Evolutionary conservation across 257 asterid genomes (phyloP).

Genomic region (Solanum bulbocastanum): DNA sequence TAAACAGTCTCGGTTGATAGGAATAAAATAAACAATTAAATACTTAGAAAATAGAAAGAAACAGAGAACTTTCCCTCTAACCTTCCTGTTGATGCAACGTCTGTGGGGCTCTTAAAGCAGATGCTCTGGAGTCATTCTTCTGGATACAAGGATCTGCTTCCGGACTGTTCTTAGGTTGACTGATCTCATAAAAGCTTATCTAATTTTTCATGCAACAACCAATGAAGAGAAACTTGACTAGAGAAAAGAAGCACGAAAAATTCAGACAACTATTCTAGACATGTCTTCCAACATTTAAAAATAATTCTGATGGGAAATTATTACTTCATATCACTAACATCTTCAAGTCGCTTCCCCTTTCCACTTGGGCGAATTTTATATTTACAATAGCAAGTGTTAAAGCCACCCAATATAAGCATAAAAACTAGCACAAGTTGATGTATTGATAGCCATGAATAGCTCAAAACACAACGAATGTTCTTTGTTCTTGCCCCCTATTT

Average conservation of each 20-base stretch:
- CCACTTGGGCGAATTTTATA: neutral
- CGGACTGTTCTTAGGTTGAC: conserved; percentile 6
- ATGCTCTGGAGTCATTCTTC: neutral
- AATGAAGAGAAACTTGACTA: neutral
- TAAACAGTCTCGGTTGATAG: neutral
- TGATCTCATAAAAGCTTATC: neutral
- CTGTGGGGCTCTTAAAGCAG: conserved; percentile 3
- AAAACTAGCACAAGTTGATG: neutral
- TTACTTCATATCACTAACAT: neutral
- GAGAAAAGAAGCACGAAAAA: neutral
- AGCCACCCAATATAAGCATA: neutral
- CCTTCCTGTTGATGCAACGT: conserved; percentile 8
- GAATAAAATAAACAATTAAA: neutral
- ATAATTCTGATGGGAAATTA: neutral
- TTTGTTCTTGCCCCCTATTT: neutral
- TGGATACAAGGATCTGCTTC: conserved; percentile 1
- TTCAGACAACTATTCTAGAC: neutral
- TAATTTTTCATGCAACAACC: neutral
- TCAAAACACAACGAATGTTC: neutral
- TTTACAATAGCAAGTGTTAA: neutral
- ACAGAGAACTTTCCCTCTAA: neutral
- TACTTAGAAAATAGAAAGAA: neutral
- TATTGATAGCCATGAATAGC: neutral
- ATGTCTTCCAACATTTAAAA: neutral
- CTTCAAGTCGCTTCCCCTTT: neutral